Evolutionary conservation across 257 asterid genomes (phyloP).

Genomic region (Solanum arcanum): DNA sequence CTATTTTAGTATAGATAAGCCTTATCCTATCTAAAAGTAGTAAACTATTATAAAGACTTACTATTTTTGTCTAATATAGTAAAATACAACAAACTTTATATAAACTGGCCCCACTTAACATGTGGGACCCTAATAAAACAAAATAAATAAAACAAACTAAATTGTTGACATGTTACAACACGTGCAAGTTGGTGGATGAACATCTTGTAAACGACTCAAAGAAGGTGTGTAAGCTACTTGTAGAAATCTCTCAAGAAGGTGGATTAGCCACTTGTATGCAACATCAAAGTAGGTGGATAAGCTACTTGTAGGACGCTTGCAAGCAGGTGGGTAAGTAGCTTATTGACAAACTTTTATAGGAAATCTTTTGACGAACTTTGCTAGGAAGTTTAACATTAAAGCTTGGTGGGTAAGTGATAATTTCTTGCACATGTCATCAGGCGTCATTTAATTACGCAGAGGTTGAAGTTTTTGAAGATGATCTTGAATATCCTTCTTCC

Average conservation of each 20-base stretch:
- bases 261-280: neutral
- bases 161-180: neutral
- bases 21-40: neutral
- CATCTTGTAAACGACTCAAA: neutral
- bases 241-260: neutral
- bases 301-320: neutral
- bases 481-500: too few species aligned
- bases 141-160: too few species aligned
- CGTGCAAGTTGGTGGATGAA: neutral
- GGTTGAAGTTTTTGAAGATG: neutral
- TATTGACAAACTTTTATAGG: neutral
- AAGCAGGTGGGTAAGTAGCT: neutral
- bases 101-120: neutral
- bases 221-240: neutral
- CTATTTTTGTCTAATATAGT: neutral
- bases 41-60: neutral
- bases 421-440: neutral
- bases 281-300: neutral
- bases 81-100: too few species aligned
- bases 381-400: neutral
- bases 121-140: neutral
- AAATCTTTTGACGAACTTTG: neutral
- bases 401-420: neutral
- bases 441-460: too few species aligned
- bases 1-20: neutral